A percentile compares a stretch with the other conserved stretches of the same genome.
These are phyloP conservation scores for Calonectria multiphialidica DNA, from an alignment of 2,329 filamentous ascomycete species.

Conservation along the genomic window DNA sequence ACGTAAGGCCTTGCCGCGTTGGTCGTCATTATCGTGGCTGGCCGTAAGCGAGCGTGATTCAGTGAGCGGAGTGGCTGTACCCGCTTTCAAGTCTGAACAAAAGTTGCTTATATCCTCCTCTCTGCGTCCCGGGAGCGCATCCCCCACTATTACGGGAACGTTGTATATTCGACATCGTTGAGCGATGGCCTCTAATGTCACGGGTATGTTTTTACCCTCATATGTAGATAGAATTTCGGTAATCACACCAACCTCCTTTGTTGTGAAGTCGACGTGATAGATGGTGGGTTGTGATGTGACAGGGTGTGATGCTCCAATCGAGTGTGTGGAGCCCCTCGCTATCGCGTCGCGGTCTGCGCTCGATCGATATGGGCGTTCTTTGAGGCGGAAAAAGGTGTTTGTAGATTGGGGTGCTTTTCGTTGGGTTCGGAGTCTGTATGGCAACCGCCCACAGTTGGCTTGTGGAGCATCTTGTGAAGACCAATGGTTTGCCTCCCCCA, in stretches of 20 bases:
- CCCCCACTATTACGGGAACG: slow-evolving; percentile 39
- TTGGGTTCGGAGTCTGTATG: slow-evolving; percentile 25
- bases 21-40: slow-evolving; percentile 25
- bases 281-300: slow-evolving; percentile 29
- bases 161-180: slow-evolving; percentile 34
- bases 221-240: slow-evolving; percentile 33
- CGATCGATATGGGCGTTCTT: slow-evolving; percentile 42
- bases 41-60: slow-evolving; percentile 43
- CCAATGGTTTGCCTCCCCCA: not conserved
- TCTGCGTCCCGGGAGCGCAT: slow-evolving; percentile 39
- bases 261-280: slow-evolving; percentile 61
- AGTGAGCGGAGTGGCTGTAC: slow-evolving; percentile 22
- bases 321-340: slow-evolving; percentile 34
- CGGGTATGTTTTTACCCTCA: slow-evolving; percentile 26
- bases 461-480: not conserved
- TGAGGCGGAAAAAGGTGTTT: slow-evolving; percentile 31
- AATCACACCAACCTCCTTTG: slow-evolving; percentile 50
- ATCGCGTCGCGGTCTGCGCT: slow-evolving; percentile 44
- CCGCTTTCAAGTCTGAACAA: slow-evolving; percentile 46
- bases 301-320: slow-evolving; percentile 10
- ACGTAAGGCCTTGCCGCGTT: slow-evolving; percentile 23
- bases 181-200: slow-evolving; percentile 34
- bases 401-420: slow-evolving; percentile 25
- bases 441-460: slow-evolving; percentile 9
- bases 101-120: slow-evolving; percentile 47